A percentile compares a stretch with the other conserved stretches of the same genome.
Evolutionary conservation across 345 rosid species (phyloP).

Genomic region (Euphorbia peplus): DNA sequence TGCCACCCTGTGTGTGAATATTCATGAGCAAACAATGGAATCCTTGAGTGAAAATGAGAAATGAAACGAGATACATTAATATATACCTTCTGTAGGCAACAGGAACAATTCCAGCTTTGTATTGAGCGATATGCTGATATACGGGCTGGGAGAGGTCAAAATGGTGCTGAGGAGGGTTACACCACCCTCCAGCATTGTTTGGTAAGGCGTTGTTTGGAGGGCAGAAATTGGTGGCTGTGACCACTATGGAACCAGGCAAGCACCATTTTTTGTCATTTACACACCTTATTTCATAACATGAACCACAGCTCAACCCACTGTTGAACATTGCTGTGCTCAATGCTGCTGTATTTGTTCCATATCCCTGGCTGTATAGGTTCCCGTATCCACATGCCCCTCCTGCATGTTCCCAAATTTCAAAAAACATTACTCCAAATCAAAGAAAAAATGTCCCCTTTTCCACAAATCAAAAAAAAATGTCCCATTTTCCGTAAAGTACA

Average conservation of each 20-base stretch:
- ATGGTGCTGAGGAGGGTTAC: conserved; percentile 28
- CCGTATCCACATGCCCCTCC: conserved; percentile 32
- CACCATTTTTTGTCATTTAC: conserved; percentile 22
- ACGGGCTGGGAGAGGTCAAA: conserved; percentile 31
- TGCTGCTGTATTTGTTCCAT: conserved; percentile 31
- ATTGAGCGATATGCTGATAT: conserved; percentile 26
- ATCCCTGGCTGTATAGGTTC: conserved; percentile 27
- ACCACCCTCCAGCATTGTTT: conserved; percentile 29
- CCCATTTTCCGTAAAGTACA: no score
- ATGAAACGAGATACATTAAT: no score
- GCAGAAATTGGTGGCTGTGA: conserved; percentile 33
- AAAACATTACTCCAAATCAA: no score
- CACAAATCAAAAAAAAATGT: neutral
- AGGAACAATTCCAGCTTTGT: conserved; percentile 25
- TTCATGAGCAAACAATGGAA: no score
- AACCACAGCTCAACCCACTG: conserved; percentile 25
- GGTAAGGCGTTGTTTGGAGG: conserved; percentile 32
- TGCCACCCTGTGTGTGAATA: conserved; percentile 16
- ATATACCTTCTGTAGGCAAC: conserved; percentile 24
- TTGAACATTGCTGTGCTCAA: conserved; percentile 29
- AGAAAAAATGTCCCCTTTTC: no score
- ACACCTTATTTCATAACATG: conserved; percentile 26
- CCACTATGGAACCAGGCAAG: conserved; percentile 26
- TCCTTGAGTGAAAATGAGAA: no score
- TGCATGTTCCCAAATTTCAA: neutral